Evolutionary conservation across 495 filamentous ascomycete species (phyloP), one percentile per base, ranked within the genome.

Genomic region (Talaromyces nanjingensis): DNA sequence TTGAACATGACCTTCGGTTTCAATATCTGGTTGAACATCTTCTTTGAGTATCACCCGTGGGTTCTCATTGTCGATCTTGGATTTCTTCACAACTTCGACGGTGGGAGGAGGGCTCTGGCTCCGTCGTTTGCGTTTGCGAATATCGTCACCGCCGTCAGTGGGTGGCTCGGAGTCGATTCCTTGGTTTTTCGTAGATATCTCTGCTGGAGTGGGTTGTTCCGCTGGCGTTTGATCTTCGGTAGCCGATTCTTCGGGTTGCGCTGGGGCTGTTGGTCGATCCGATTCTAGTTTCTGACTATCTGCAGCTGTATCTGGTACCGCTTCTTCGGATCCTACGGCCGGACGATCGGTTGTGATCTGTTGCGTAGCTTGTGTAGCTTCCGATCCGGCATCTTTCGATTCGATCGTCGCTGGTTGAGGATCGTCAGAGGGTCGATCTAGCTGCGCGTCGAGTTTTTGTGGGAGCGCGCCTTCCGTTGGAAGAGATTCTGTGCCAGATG

Each of bases 111-210:
- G 90, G 65, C 83, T 91, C 60, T 82, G 77, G 57, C 88, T 92
- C 65, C 87, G 81, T 42, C 90, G 85, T 75, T 92, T 93, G 56
- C 91, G 82, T 73, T 90, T 92, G 62, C 83, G 84, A 20, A 73
- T 73, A 65, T 92, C 89, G 54, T 88, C 86, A 33, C 75, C 60
- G 1, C 24, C 49, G 6, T 63, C 62, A 53, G 62, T 31, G 11
- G 62, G 62, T n/a, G 47, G 47, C 16, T 27, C 54, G 54, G 56
- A 34, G 3, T 33, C 56, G 20, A 56, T 27, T 0, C 27, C 53
- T 27, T 54, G 18, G 6, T 25, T 31, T 3, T 56, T 56, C 5
- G 53, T 39, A 58, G 62, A 58, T 24, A 34, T 4, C 63, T 70
- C 65, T 57, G 55, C 53, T 37, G 25, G 59, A 6, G 63, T 34